These are phyloP conservation scores for Stipa capillata DNA, from an alignment of 176 grass and related monocot genomes.

Conservation along the genomic window DNA sequence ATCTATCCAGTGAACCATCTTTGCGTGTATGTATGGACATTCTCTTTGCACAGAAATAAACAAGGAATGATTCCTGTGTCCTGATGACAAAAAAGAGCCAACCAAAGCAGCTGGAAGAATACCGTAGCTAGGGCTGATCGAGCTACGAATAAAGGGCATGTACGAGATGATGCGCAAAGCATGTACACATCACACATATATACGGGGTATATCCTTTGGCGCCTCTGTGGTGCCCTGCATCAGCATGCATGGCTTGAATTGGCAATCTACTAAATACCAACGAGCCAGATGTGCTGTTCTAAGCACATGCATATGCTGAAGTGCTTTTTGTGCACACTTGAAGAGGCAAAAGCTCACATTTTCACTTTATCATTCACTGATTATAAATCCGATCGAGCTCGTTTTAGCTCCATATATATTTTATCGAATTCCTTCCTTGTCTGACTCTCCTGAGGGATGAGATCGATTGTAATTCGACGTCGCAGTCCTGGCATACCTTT, in stretches of 20 bases:
- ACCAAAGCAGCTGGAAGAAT: neutral
- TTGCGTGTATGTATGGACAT: neutral
- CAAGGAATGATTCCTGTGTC: neutral
- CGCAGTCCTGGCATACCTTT: too few species aligned
- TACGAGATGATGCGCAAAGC: neutral
- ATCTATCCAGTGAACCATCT: neutral
- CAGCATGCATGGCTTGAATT: neutral
- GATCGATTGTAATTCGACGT: too few species aligned
- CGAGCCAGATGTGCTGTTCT: neutral
- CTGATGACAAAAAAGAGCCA: neutral
- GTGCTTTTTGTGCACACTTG: neutral
- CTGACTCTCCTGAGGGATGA: too few species aligned
- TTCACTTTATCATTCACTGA: too few species aligned
- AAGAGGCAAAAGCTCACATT: neutral
- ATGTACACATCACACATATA: neutral
- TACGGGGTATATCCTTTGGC: neutral
- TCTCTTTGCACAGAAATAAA: neutral
- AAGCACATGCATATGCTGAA: neutral
- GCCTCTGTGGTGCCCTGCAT: neutral
- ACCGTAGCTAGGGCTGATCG: constrained; percentile 2
- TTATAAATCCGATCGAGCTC: too few species aligned
- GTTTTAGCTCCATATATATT: too few species aligned
- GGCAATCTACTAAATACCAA: neutral
- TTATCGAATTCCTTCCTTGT: too few species aligned
- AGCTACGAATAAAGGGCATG: neutral